These are phyloP conservation scores for Avena eriantha DNA, from an alignment of 176 grass and related monocot genomes.

Conservation along the genomic window DNA sequence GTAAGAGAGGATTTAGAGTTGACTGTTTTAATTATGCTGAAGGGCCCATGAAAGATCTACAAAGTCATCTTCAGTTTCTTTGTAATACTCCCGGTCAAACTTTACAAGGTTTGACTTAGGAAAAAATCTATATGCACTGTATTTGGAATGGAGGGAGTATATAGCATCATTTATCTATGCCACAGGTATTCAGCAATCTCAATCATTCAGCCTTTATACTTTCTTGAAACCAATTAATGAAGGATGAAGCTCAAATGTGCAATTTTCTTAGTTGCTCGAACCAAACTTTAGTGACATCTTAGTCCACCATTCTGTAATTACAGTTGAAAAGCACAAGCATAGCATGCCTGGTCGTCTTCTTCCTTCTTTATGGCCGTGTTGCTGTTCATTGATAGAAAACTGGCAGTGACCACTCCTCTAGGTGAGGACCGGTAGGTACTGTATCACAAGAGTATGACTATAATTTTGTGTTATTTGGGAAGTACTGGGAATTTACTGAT, in stretches of 20 bases:
- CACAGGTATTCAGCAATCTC: background rate
- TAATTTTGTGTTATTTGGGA: background rate
- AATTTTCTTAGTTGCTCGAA: constrained; percentile 4
- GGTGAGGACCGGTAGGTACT: background rate
- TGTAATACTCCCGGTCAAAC: background rate
- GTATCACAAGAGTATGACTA: constrained; percentile 1
- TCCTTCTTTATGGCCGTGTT: background rate
- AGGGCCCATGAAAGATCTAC: constrained; percentile 1
- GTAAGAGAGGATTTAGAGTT: constrained; percentile 21
- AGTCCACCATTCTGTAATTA: background rate
- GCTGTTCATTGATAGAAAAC: constrained; percentile 10
- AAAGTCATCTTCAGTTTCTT: background rate
- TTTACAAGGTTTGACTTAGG: background rate
- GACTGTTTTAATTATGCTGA: background rate
- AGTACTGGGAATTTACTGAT: constrained; percentile 2
- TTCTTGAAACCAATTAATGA: constrained; percentile 7
- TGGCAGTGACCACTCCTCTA: background rate
- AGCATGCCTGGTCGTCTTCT: background rate
- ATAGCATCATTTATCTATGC: background rate
- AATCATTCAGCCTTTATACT: constrained; percentile 19
- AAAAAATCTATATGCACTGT: background rate
- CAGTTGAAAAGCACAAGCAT: constrained; percentile 24
- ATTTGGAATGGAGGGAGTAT: background rate
- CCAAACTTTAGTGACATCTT: constrained; percentile 16
- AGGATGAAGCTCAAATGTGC: constrained; percentile 24